Conservation (phyloP, 495 filamentous ascomycete species). For the Xylaria intraflava region DNA sequence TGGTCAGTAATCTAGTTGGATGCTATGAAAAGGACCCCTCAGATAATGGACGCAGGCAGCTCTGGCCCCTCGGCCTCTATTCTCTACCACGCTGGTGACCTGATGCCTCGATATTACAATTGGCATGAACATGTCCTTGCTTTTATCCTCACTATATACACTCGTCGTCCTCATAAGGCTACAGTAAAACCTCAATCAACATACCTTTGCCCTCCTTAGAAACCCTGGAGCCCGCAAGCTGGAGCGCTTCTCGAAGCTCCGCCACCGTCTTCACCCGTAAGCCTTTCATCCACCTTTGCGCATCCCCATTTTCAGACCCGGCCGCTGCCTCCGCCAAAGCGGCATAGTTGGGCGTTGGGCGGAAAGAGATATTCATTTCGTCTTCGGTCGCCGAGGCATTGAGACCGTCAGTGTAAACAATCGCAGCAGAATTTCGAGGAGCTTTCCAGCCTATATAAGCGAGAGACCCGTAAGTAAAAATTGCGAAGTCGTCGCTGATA, state of each 20-base stretch:
- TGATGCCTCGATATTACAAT: too few species aligned
- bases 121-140: too few species aligned
- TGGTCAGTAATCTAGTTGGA: too few species aligned
- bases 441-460: conserved; percentile 25
- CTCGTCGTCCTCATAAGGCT: too few species aligned
- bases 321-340: conserved; percentile 20
- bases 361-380: conserved; percentile 23
- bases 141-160: too few species aligned
- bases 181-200: conserved; percentile 17
- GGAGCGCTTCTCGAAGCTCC: conserved; percentile 14
- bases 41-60: too few species aligned
- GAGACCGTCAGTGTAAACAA: conserved; percentile 28
- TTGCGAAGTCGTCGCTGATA: too few species aligned
- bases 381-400: conserved; percentile 15
- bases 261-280: conserved; percentile 12
- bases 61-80: too few species aligned
- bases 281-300: conserved; percentile 17
- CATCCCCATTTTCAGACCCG: conserved; percentile 13
- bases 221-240: conserved; percentile 3
- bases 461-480: background rate
- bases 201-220: conserved; percentile 15
- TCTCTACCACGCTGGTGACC: too few species aligned
- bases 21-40: too few species aligned
- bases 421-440: conserved; percentile 23
- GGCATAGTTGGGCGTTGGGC: conserved; percentile 18